Percentiles rank a stretch among this genome's conserved stretches.
phyloP scores from a whole-genome alignment of 768 basidiomycete genomes.

The Xanthoconium purpureum region DNA sequence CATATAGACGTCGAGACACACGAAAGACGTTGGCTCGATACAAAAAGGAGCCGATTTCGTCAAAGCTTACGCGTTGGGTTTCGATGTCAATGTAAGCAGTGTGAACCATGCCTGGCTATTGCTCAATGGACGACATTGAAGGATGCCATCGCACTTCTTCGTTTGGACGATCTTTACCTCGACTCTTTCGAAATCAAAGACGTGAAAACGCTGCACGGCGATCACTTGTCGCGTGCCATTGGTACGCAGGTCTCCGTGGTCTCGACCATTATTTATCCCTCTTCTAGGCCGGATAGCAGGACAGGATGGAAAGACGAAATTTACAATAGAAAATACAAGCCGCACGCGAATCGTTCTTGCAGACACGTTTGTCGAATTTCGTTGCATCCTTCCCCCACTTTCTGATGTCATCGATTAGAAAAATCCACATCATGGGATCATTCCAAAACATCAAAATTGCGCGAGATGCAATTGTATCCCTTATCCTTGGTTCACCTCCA shows the following conservation, averaged over 20 bases:
- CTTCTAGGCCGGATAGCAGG: conserved; percentile 89
- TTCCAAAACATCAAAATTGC: conserved; percentile 99
- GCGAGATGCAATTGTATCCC: conserved; percentile 90
- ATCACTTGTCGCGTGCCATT: conserved; percentile 97
- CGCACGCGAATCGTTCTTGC: conserved; percentile 98
- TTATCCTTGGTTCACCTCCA: conserved; percentile 93
- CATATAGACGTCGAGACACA: conserved; percentile 86
- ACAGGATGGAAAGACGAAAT: conserved; percentile 97
- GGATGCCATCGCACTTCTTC: conserved; percentile 94
- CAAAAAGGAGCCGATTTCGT: conserved; percentile 98
- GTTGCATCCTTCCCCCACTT: not conserved
- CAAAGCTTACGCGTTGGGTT: conserved; percentile 91
- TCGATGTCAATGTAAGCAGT: conserved; percentile 81
- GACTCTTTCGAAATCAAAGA: conserved; percentile 99
- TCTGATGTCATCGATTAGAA: conserved; percentile 45
- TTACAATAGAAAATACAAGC: conserved; percentile 96
- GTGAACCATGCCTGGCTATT: not conserved
- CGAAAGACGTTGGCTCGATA: conserved; percentile 87
- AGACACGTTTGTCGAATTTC: conserved; percentile 70
- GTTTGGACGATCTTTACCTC: conserved; percentile 95
- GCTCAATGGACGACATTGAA: conserved; percentile 31
- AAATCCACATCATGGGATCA: conserved; percentile 98
- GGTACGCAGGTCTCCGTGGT: conserved; percentile 44
- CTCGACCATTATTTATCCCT: conserved; percentile 3
- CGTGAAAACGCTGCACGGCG: conserved; percentile 95